A percentile compares a stretch with the other conserved stretches of the same genome.
These are phyloP conservation scores for Aaosphaeria arxii DNA, from an alignment of 2,329 filamentous ascomycete species.

Conservation along the genomic window DNA sequence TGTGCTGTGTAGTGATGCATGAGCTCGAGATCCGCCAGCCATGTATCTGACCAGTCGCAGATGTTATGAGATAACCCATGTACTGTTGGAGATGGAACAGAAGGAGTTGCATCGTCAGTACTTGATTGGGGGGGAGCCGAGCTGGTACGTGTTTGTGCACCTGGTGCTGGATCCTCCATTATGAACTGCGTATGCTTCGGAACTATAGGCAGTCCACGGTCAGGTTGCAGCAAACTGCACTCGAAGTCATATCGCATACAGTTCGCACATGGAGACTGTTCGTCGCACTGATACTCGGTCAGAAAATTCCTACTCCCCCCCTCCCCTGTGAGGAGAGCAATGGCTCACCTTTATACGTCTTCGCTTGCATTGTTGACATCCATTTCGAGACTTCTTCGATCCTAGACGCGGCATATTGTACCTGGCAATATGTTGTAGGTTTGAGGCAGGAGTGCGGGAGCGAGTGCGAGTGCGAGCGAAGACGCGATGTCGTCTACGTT, in stretches of 20 bases:
- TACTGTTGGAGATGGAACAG: not conserved
- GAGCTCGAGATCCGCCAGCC: conserved; percentile 26
- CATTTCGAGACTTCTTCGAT: conserved; percentile 21
- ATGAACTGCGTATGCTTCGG: not conserved
- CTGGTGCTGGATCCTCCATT: not conserved
- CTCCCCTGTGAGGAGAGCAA: not conserved
- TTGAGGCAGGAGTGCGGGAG: conserved; percentile 7
- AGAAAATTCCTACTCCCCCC: not conserved
- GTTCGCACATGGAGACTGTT: not conserved
- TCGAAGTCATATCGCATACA: not conserved
- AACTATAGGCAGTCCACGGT: not conserved
- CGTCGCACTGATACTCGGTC: not conserved
- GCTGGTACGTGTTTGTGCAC: not conserved
- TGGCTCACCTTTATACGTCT: conserved; percentile 22
- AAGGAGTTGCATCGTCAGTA: not conserved
- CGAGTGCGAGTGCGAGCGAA: conserved; percentile 16
- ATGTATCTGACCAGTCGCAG: conserved; percentile 5
- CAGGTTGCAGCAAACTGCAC: not conserved
- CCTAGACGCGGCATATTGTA: conserved; percentile 16
- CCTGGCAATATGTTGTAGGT: not conserved
- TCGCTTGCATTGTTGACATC: conserved; percentile 24
- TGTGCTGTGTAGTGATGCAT: conserved; percentile 28
- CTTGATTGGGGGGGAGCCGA: not conserved
- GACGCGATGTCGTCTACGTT: no score
- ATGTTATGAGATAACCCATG: not conserved